A percentile compares a stretch with the other conserved stretches of the same genome.
Conservation (phyloP, 202 grass and related monocot species). For the Brachypodium distachyon region DNA sequence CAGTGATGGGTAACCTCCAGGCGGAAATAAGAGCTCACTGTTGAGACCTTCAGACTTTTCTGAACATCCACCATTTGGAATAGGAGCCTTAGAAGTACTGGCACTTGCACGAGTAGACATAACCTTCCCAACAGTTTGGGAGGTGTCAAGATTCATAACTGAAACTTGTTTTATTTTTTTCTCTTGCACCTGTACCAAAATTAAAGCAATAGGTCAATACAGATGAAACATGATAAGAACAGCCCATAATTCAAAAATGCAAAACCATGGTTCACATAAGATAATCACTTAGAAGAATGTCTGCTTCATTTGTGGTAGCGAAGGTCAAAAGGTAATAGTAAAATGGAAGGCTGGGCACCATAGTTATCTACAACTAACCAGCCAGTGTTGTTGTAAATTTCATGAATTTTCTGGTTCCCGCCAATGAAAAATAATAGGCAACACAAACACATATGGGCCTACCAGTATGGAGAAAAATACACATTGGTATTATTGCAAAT, state of each 20-base stretch:
- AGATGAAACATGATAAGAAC: not conserved
- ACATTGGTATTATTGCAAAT: not conserved
- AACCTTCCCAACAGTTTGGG: slow-evolving; percentile 37
- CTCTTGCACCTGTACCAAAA: slow-evolving; percentile 69
- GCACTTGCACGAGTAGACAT: slow-evolving; percentile 38
- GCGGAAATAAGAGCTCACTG: slow-evolving; percentile 51
- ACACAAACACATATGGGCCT: not conserved
- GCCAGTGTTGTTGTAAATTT: not conserved
- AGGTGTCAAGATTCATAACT: slow-evolving; percentile 70
- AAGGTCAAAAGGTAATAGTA: not conserved
- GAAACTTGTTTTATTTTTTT: slow-evolving; percentile 86
- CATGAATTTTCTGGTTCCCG: not conserved
- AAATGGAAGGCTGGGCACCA: not conserved
- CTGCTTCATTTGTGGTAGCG: not conserved
- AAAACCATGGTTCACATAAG: not conserved
- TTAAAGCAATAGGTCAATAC: not conserved
- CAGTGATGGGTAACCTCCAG: slow-evolving; percentile 66
- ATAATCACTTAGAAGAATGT: not conserved
- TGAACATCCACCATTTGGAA: slow-evolving; percentile 71
- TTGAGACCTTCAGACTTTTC: slow-evolving; percentile 27
- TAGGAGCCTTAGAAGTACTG: slow-evolving; percentile 28
- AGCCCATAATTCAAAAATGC: not conserved
- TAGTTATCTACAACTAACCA: not conserved
- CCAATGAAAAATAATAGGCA: not conserved
- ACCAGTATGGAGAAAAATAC: not conserved